Percentiles rank a stretch among this genome's conserved stretches.
These are phyloP conservation scores for Nicotiana undulata DNA, from an alignment of 257 asterid species.

Conservation along the genomic window DNA sequence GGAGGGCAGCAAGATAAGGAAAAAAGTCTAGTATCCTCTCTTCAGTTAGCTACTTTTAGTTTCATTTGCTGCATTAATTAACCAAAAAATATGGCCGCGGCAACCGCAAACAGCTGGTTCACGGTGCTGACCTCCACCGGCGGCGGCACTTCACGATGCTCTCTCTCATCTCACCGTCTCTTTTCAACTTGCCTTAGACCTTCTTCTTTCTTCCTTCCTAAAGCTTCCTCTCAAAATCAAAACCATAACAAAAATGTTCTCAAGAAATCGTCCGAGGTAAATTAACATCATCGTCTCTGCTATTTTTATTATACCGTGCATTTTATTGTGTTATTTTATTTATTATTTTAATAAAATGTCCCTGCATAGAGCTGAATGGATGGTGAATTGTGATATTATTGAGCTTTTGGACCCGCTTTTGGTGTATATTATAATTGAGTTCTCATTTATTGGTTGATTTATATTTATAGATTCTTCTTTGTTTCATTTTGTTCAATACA, in stretches of 20 bases:
- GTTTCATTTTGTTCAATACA: not conserved
- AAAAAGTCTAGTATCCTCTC: not conserved
- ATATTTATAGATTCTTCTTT: not conserved
- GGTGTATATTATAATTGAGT: not conserved
- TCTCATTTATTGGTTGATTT: not conserved
- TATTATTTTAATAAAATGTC: too few species aligned
- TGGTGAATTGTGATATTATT: too few species aligned
- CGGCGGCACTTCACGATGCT: conserved; percentile 18
- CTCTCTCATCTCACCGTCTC: conserved; percentile 20
- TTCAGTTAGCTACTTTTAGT: not conserved
- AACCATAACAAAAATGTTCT: not conserved
- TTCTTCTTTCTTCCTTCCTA: conserved; percentile 11
- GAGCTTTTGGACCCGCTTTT: too few species aligned
- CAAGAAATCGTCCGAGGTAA: conserved; percentile 18
- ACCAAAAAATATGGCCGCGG: conserved; percentile 18
- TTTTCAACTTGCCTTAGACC: conserved; percentile 15
- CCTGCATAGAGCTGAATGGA: too few species aligned
- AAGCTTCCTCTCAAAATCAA: not conserved
- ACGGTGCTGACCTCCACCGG: conserved; percentile 20
- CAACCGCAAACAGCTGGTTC: conserved; percentile 21
- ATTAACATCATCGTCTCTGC: not conserved
- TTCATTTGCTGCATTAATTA: too few species aligned
- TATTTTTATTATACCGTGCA: too few species aligned
- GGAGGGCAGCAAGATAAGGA: not conserved
- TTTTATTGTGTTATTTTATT: too few species aligned